These are phyloP conservation scores for Lycium ferocissimum DNA, from an alignment of 257 asterid genomes.

Conservation along the genomic window DNA sequence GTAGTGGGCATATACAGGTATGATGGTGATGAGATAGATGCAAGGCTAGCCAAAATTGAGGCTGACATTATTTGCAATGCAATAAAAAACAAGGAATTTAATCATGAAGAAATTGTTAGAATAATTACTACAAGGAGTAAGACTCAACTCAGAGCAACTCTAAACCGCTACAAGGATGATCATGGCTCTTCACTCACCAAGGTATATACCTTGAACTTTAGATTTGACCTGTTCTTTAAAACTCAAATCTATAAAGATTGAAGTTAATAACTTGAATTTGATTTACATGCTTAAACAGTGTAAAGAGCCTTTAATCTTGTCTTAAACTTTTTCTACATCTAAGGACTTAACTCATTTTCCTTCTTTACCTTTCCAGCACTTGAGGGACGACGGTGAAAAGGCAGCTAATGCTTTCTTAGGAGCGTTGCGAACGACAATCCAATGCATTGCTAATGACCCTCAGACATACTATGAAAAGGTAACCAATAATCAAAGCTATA, in stretches of 20 bases:
- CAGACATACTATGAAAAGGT: conserved; percentile 83
- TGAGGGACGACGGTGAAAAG: conserved; percentile 55
- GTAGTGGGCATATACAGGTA: conserved; percentile 57
- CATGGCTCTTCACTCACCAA: conserved; percentile 70
- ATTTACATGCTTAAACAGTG: too few relatives aligned
- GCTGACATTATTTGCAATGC: conserved; percentile 53
- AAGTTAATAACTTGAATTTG: not conserved
- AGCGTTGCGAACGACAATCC: conserved; percentile 57
- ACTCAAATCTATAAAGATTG: not conserved
- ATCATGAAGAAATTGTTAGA: conserved; percentile 67
- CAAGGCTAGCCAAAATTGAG: conserved; percentile 58
- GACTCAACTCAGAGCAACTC: conserved; percentile 68
- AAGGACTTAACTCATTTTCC: not conserved
- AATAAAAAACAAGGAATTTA: conserved; percentile 49
- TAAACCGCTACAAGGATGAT: conserved; percentile 68
- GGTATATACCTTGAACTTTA: conserved; percentile 40
- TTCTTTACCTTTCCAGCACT: conserved; percentile 43
- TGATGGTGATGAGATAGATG: conserved; percentile 61
- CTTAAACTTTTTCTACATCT: too few relatives aligned
- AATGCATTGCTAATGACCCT: conserved; percentile 57
- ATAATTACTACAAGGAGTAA: conserved; percentile 78
- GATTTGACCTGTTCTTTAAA: too few relatives aligned
- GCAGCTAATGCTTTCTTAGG: conserved; percentile 38
- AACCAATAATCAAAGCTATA: not conserved
- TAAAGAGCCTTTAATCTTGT: too few relatives aligned